These are phyloP conservation scores for Crithidia expoeki DNA, from an alignment of 208 protist genomes.

Conservation along the genomic window DNA sequence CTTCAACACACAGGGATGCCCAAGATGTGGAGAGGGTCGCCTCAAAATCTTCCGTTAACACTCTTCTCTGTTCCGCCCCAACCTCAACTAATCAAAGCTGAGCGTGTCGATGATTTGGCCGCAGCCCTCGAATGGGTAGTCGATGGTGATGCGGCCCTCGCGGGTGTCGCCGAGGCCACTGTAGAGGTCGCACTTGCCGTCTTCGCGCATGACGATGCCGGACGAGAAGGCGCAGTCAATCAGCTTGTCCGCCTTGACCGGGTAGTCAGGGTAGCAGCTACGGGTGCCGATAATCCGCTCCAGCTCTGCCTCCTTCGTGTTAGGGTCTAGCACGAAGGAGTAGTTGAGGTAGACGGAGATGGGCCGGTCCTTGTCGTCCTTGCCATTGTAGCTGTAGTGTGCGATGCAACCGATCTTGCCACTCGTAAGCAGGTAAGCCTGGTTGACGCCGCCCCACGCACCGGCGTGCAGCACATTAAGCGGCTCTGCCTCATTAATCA, in stretches of 20 bases:
- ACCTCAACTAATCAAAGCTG: conserved; percentile 54
- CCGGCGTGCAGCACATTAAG: conserved; percentile 54
- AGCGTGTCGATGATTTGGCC: conserved; percentile 47
- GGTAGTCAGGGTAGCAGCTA: conserved; percentile 37
- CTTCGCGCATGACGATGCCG: conserved; percentile 49
- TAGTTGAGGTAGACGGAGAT: conserved; percentile 47
- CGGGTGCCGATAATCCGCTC: conserved; percentile 59
- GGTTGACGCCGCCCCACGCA: conserved; percentile 54
- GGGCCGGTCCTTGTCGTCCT: conserved; percentile 36
- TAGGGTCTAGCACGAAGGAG: conserved; percentile 56
- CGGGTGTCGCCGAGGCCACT: conserved; percentile 44
- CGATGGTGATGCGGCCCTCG: conserved; percentile 45
- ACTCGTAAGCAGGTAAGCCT: conserved; percentile 46
- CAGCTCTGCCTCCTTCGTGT: conserved; percentile 39
- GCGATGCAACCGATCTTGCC: conserved; percentile 55
- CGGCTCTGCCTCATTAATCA: conserved; percentile 53
- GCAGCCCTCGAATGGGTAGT: conserved; percentile 67
- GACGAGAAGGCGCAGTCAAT: conserved; percentile 52
- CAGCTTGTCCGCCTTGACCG: conserved; percentile 34
- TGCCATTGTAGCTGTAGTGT: conserved; percentile 49
- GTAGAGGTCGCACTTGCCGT: conserved; percentile 55
- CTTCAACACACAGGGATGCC: conserved; percentile 48
- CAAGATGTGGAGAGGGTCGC: too few species aligned
- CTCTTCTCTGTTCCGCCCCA: conserved; percentile 5
- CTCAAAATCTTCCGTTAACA: conserved; percentile 29